Conservation (phyloP, 2,329 filamentous ascomycete species). For the Cryphonectria naterciae region DNA sequence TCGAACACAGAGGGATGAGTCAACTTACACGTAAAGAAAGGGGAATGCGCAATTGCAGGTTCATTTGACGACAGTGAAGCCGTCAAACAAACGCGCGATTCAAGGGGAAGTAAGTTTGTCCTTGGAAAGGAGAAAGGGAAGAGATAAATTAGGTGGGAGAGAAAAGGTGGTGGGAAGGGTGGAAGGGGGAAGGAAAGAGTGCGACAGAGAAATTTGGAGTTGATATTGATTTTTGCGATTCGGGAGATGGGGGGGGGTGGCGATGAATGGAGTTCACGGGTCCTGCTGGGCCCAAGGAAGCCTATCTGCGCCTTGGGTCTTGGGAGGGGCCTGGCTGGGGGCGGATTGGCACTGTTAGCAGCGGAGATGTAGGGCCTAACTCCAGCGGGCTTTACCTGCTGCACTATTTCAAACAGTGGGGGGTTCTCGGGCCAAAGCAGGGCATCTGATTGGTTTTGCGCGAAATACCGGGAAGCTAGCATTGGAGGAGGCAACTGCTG, state of each 20-base stretch:
- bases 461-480: conserved; percentile 3
- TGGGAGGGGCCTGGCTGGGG: too few species aligned
- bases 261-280: not conserved
- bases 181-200: not conserved
- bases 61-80: conserved; percentile 91
- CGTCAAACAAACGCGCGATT: conserved; percentile 90
- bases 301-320: not conserved
- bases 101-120: conserved; percentile 32
- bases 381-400: conserved; percentile 5
- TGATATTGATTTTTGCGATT: conserved; percentile 25
- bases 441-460: conserved; percentile 10
- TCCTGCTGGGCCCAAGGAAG: not conserved
- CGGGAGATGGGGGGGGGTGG: too few species aligned
- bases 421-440: not conserved
- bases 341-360: not conserved
- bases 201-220: conserved; percentile 25
- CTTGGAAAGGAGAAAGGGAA: conserved; percentile 26
- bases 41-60: conserved; percentile 77
- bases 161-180: not conserved
- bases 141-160: not conserved
- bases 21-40: conserved; percentile 66
- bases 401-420: conserved; percentile 2
- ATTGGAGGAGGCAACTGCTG: not conserved
- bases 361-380: not conserved
- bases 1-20: conserved; percentile 14